Evolutionary conservation across 352 stramenopile genomes (phyloP).

Genomic region (Phytophthora constricta): DNA sequence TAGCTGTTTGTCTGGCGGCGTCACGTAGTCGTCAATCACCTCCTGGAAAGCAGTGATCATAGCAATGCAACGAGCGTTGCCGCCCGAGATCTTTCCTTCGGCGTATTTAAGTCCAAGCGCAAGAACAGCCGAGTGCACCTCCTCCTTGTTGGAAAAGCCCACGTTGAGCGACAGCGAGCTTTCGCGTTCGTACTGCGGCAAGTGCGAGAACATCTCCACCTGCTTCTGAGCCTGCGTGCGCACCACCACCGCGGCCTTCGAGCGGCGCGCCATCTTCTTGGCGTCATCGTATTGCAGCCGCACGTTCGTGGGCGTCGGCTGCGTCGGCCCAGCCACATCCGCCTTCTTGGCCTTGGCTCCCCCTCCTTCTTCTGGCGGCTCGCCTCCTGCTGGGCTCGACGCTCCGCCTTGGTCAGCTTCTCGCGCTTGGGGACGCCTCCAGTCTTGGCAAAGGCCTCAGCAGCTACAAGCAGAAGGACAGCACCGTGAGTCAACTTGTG

Average conservation of each 20-base stretch:
- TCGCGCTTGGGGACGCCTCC: slow-evolving; percentile 58
- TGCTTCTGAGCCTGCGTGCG: slow-evolving; percentile 84
- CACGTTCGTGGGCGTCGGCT: slow-evolving; percentile 49
- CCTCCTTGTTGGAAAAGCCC: slow-evolving; percentile 74
- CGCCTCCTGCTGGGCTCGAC: slow-evolving; percentile 91
- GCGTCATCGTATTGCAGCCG: slow-evolving; percentile 81
- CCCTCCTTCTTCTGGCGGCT: slow-evolving; percentile 84
- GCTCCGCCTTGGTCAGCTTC: slow-evolving; percentile 94
- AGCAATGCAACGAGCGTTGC: slow-evolving; percentile 92
- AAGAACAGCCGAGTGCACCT: slow-evolving; percentile 91
- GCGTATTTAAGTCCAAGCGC: slow-evolving; percentile 93
- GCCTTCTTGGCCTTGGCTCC: slow-evolving; percentile 50
- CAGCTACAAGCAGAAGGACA: slow-evolving; percentile 26
- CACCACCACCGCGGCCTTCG: slow-evolving; percentile 73
- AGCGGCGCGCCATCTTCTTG: slow-evolving; percentile 78
- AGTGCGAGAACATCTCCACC: slow-evolving; percentile 83
- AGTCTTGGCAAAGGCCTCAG: slow-evolving; percentile 65
- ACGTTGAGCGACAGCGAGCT: slow-evolving; percentile 78
- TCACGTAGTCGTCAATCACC: slow-evolving; percentile 91
- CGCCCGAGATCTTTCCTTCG: slow-evolving; percentile 87
- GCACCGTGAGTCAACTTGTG: not conserved
- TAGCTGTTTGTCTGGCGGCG: slow-evolving; percentile 78
- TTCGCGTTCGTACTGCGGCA: slow-evolving; percentile 87
- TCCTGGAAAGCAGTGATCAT: slow-evolving; percentile 95
- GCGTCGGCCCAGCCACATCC: slow-evolving; percentile 25